Evolutionary conservation across 2,329 filamentous ascomycete genomes (phyloP).

Genomic region (Tympanopsis confertula): DNA sequence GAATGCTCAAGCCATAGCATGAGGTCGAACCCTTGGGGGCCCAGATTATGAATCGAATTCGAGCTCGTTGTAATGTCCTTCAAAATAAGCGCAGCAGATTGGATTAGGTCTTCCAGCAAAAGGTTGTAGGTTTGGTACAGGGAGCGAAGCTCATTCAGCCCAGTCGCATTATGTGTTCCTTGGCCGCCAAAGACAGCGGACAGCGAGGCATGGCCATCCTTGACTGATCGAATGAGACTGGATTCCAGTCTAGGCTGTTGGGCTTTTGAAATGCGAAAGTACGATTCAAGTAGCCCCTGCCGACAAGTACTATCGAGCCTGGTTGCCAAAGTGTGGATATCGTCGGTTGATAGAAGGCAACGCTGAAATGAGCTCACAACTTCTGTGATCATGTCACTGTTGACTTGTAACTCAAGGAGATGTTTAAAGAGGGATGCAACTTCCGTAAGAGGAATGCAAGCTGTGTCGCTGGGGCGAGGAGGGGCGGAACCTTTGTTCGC

Average conservation of each 20-base stretch:
- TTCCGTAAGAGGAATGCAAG: no score
- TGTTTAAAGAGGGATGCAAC: no score
- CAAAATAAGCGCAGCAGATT: constrained; percentile 72
- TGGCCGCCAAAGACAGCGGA: constrained; percentile 96
- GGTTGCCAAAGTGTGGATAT: constrained; percentile 83
- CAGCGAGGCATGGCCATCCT: constrained; percentile 70
- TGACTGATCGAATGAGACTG: constrained; percentile 77
- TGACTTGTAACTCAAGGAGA: no score
- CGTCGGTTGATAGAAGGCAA: constrained; percentile 85
- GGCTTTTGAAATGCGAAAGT: constrained; percentile 72
- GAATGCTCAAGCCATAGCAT: constrained; percentile 84
- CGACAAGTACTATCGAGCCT: constrained; percentile 75
- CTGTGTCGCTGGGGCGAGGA: no score
- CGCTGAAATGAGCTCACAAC: no score
- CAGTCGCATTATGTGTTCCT: constrained; percentile 99
- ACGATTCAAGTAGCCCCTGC: constrained; percentile 83
- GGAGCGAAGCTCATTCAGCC: constrained; percentile 89
- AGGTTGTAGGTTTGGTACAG: constrained; percentile 83
- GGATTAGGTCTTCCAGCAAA: constrained; percentile 78
- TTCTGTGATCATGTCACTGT: no score
- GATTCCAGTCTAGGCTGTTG: constrained; percentile 88
- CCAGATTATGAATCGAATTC: constrained; percentile 85
- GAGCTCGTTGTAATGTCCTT: constrained; percentile 73
- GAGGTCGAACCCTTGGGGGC: constrained; percentile 91
- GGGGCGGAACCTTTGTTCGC: no score